Conservation (phyloP, 2,329 filamentous ascomycete genomes). For the Calonectria henricotiae region DNA sequence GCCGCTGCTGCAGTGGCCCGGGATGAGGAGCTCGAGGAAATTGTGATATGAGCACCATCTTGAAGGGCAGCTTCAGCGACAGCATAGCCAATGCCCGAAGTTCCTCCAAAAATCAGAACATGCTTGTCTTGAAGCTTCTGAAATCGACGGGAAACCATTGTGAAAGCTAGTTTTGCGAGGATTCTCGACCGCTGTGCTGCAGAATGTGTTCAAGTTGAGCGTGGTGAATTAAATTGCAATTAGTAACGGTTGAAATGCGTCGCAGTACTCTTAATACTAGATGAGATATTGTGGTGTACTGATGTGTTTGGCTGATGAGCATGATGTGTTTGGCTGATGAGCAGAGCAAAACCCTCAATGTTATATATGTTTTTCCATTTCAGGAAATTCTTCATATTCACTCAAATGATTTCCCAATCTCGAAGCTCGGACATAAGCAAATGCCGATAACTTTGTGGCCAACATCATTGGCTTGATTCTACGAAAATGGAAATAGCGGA, state of each 20-base stretch:
- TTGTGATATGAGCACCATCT: constrained; percentile 40
- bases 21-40: constrained; percentile 41
- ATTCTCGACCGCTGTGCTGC: background rate
- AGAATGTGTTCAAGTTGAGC: background rate
- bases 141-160: constrained; percentile 3
- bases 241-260: too few relatives aligned
- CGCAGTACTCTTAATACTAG: too few relatives aligned
- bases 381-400: background rate
- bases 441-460: background rate
- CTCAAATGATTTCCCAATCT: background rate
- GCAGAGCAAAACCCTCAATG: too few relatives aligned
- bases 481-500: background rate
- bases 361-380: too few relatives aligned
- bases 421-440: background rate
- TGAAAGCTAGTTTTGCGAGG: background rate
- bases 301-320: too few relatives aligned
- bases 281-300: too few relatives aligned
- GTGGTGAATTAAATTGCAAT: too few relatives aligned
- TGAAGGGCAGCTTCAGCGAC: constrained; percentile 45
- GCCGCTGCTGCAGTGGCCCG: constrained; percentile 34
- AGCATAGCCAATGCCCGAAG: constrained; percentile 46
- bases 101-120: constrained; percentile 48
- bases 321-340: too few relatives aligned
- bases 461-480: background rate
- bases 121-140: constrained; percentile 17